Evolutionary conservation across 495 filamentous ascomycete species (phyloP), one percentile per base, ranked within the genome.

Genomic region (Filosporella fistucella): DNA sequence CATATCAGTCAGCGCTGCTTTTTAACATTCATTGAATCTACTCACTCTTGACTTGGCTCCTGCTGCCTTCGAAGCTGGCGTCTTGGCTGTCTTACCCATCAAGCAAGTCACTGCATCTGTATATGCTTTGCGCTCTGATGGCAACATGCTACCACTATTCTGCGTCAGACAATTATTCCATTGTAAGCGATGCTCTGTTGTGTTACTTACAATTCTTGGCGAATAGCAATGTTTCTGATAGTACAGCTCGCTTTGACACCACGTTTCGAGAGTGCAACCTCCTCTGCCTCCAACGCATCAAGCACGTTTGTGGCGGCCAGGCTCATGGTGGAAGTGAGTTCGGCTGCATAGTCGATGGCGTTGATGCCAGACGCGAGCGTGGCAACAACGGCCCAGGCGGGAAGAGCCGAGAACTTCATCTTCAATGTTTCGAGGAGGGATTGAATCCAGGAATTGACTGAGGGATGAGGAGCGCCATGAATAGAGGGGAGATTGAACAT

Each of bases 71-170:
- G 52, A 47, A 1, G 63, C 13, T 9, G 48, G 72, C 3, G 72
- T 77, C n/a, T 29, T 2, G 1, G 76, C 55, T 0, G 81, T 76
- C 52, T 72, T 60, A 9, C 47, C 50, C 52, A 77, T 70, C 6
- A 89, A 57, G 55, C 85, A 89, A 39, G 75, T 66, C 21, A 88
- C 76, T 1, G 86, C 80, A 28, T 72, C 59, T 51, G 82, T 82
- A 52, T 84, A 88, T 6, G 63, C 62, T 34, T 70, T 77, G 56
- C 74, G 74, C 56, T 86, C 69, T 0, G 40, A 14, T 12, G 49
- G 49, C 14, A 57, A 56, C 5, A 85, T 60, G 1, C 70, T 60
- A 29, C 69, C 71, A 77, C 81, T 82, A 7, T 20, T 50, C 43
- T 35, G 38, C 12, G 11, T 42, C 4, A 9, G 2, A 20, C 2